Percentiles rank a stretch among this genome's conserved stretches.
Evolutionary conservation across 441 rosid genomes (phyloP).

Genomic region (Kokia cookei): DNA sequence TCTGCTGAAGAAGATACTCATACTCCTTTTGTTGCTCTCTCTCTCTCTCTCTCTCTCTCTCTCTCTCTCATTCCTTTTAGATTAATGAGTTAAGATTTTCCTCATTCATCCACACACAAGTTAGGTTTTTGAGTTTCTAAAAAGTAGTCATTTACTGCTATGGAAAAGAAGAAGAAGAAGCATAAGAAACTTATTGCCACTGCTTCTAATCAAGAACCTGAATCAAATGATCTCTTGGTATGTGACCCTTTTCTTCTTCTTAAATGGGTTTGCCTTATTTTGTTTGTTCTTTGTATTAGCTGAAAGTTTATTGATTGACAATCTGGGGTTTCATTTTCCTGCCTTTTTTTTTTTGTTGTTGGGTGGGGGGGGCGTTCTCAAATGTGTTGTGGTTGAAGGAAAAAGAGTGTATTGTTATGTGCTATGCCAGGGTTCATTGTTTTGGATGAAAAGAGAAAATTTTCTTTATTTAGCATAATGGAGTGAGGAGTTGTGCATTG

Average conservation of each 20-base stretch:
- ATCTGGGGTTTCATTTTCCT: not conserved
- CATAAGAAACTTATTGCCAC: constrained; percentile 9
- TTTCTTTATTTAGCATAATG: not conserved
- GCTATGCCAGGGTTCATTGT: not conserved
- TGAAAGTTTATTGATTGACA: not conserved
- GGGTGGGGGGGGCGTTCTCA: not conserved
- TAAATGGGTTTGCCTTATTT: not conserved
- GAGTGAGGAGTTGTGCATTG: not conserved
- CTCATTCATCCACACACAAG: not conserved
- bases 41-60: not conserved
- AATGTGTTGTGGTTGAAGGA: not conserved
- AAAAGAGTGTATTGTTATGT: not conserved
- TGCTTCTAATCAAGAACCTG: constrained; percentile 13
- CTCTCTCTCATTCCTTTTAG: not conserved
- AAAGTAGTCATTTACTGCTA: constrained; percentile 1
- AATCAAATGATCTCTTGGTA: constrained; percentile 19
- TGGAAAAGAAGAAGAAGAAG: constrained; percentile 28
- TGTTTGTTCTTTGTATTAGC: not conserved
- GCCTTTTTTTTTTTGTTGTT: not conserved
- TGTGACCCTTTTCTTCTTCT: not conserved
- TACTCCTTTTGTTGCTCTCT: constrained; percentile 1
- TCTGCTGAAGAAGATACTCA: constrained; percentile 9
- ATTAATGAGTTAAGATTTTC: not conserved
- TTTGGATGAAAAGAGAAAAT: not conserved
- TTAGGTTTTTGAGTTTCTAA: not conserved